phyloP scores from a whole-genome alignment of 805 yeast species.

The Zygosaccharomyces kombuchaensis region DNA sequence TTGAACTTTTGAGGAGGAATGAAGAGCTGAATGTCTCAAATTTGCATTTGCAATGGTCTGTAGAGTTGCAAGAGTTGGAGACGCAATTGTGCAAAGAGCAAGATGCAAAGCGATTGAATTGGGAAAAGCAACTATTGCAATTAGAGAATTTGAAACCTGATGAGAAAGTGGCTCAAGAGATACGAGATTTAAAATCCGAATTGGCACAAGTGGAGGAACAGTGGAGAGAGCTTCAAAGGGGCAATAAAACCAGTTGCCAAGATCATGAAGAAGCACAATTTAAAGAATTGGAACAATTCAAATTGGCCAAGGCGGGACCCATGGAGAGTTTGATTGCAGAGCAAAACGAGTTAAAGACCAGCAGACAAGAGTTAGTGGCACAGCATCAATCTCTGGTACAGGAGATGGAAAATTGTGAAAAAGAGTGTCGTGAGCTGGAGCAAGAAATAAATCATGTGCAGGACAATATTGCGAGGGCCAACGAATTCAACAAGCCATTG shows the following conservation, averaged over 20 bases:
- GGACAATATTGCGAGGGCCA: not conserved
- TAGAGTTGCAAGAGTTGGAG: slow-evolving; percentile 24
- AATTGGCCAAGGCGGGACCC: slow-evolving; percentile 21
- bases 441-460: slow-evolving; percentile 14
- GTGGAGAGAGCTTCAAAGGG: slow-evolving; percentile 11
- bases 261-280: slow-evolving; percentile 14
- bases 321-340: slow-evolving; percentile 21
- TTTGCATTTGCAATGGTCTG: slow-evolving; percentile 20
- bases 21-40: slow-evolving; percentile 23
- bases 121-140: slow-evolving; percentile 24
- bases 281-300: slow-evolving; percentile 24
- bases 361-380: slow-evolving; percentile 11
- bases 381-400: slow-evolving; percentile 19
- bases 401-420: slow-evolving; percentile 22
- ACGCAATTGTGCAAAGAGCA: slow-evolving; percentile 21
- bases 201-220: slow-evolving; percentile 18
- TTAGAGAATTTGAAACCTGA: slow-evolving; percentile 31
- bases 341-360: slow-evolving; percentile 14
- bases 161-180: slow-evolving; percentile 28
- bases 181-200: slow-evolving; percentile 27
- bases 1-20: slow-evolving; percentile 15
- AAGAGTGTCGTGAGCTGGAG: slow-evolving; percentile 12
- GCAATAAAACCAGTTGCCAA: slow-evolving; percentile 14
- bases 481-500: slow-evolving; percentile 18
- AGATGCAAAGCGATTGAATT: slow-evolving; percentile 15